phyloP scores from a whole-genome alignment of 345 rosid genomes.

The Dipteronia sinensis region DNA sequence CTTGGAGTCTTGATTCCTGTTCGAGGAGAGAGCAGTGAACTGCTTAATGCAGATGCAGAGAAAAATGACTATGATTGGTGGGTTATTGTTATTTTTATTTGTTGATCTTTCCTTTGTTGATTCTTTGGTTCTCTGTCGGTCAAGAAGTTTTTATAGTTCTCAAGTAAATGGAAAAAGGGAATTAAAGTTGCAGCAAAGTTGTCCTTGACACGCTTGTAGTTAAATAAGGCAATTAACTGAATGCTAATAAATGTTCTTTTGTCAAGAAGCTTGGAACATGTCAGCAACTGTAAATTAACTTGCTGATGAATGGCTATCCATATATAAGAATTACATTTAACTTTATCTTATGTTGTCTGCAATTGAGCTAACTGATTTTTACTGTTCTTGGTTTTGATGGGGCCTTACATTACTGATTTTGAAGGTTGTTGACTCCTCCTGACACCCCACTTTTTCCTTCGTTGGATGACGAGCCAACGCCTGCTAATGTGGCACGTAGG shows the following conservation, averaged over 20 bases:
- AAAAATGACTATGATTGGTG: slow-evolving; percentile 99
- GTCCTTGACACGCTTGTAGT: background rate
- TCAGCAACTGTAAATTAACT: background rate
- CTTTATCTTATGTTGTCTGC: background rate
- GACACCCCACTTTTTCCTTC: slow-evolving; percentile 97
- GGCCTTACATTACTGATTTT: slow-evolving; percentile 35
- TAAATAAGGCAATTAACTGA: background rate
- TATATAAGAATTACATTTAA: background rate
- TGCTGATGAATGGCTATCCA: background rate
- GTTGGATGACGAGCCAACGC: slow-evolving; percentile 77
- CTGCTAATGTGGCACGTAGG: slow-evolving; percentile 56
- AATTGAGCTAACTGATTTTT: slow-evolving; percentile 1
- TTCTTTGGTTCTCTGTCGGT: slow-evolving; percentile 4
- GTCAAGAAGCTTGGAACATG: background rate
- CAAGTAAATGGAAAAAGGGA: slow-evolving; percentile 7
- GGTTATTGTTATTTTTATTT: slow-evolving; percentile 30
- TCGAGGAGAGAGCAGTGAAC: slow-evolving; percentile 86
- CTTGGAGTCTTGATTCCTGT: slow-evolving; percentile 71
- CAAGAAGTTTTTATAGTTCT: slow-evolving; percentile 12
- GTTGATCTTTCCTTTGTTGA: slow-evolving; percentile 3
- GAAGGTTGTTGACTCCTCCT: slow-evolving; percentile 97
- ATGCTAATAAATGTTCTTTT: background rate
- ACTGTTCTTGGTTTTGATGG: slow-evolving; percentile 32
- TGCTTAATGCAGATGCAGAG: slow-evolving; percentile 82
- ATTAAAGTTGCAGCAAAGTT: background rate